Conservation (phyloP, 106 monocot genomes). For the Dioscorea alata region DNA sequence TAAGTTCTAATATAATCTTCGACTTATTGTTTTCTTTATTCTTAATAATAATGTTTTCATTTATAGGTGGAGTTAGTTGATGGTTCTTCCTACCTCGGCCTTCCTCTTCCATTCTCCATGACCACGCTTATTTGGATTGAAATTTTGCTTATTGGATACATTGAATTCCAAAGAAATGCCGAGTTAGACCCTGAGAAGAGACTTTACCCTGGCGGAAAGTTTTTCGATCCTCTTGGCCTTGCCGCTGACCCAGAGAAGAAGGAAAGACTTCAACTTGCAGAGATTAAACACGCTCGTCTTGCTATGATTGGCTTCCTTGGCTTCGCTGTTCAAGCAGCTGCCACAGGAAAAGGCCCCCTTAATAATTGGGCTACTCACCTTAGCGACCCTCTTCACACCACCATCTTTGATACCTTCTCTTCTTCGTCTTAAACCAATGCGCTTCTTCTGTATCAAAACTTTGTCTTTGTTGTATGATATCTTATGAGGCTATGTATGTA, state of each 20-base stretch:
- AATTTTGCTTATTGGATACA: constrained; percentile 92
- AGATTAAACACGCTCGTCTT: constrained; percentile 98
- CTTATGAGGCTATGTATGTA: background rate
- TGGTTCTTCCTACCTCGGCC: constrained; percentile 89
- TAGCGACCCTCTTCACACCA: constrained; percentile 97
- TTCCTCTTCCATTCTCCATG: constrained; percentile 83
- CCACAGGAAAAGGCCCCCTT: constrained; percentile 90
- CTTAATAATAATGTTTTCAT: background rate
- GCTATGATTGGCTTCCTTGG: constrained; percentile 92
- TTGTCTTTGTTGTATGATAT: background rate
- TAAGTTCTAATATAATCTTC: too few species aligned
- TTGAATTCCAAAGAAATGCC: constrained; percentile 95
- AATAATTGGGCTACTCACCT: constrained; percentile 99
- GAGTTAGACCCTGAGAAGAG: constrained; percentile 94
- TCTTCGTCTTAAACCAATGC: constrained; percentile 32
- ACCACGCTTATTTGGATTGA: constrained; percentile 85
- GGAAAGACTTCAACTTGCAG: constrained; percentile 70
- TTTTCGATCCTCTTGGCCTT: constrained; percentile 87
- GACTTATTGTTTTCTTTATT: too few species aligned
- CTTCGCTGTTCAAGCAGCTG: constrained; percentile 91
- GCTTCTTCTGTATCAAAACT: background rate
- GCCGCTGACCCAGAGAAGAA: constrained; percentile 94
- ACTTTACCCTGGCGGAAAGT: constrained; percentile 83
- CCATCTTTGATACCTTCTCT: constrained; percentile 92
- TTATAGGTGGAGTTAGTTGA: constrained; percentile 79